phyloP scores from a whole-genome alignment of 2,329 filamentous ascomycete genomes.

The Fusarium sp. region DNA sequence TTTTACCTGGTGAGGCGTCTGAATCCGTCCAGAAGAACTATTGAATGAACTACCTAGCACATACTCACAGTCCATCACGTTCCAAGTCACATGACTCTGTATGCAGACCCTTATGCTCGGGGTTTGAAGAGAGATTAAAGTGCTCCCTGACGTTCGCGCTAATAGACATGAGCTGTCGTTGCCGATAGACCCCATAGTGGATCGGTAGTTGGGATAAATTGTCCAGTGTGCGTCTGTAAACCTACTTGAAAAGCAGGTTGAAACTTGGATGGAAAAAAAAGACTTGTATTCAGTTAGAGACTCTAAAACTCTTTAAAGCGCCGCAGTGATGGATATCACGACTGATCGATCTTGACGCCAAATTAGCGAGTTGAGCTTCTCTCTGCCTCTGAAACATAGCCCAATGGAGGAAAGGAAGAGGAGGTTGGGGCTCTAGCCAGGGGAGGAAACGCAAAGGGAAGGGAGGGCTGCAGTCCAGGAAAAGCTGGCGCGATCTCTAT shows the following conservation, averaged over 20 bases:
- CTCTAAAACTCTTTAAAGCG: not conserved
- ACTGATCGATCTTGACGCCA: not conserved
- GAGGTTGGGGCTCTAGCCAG: conserved; percentile 22
- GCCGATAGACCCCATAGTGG: conserved; percentile 12
- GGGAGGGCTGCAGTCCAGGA: conserved; percentile 12
- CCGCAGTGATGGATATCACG: not conserved
- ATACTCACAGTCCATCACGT: not conserved
- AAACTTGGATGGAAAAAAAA: conserved; percentile 4
- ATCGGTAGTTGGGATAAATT: conserved; percentile 21
- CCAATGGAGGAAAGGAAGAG: conserved; percentile 7
- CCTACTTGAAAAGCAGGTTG: conserved; percentile 3
- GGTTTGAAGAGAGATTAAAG: conserved; percentile 19
- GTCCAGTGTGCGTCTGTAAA: not conserved
- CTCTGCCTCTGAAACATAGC: not conserved
- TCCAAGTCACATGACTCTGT: conserved; percentile 24
- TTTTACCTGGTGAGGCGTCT: not conserved
- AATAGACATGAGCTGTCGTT: conserved; percentile 13
- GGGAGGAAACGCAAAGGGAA: conserved; percentile 8
- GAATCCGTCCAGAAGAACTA: not conserved
- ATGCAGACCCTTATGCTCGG: not conserved
- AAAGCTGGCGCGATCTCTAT: conserved; percentile 43
- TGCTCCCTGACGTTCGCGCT: conserved; percentile 27
- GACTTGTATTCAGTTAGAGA: not conserved
- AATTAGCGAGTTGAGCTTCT: not conserved
- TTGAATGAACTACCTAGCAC: not conserved